Evolutionary conservation across 2,329 filamentous ascomycete genomes (phyloP).

Genomic region (Talaromyces sp.): DNA sequence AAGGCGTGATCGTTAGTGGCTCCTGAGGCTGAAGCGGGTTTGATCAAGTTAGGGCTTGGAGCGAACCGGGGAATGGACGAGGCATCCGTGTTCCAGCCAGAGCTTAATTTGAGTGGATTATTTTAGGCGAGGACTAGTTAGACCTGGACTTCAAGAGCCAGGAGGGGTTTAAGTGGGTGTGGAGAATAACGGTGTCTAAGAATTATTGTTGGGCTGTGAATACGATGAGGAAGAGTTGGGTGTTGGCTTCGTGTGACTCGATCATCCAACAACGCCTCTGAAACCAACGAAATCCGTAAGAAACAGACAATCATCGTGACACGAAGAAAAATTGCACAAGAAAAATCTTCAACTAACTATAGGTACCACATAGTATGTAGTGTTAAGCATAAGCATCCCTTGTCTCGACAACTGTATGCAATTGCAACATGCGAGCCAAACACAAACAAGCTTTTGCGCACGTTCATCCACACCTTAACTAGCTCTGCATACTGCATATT

Average conservation of each 20-base stretch:
- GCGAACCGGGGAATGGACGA: background rate
- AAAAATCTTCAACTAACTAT: background rate
- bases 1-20: conserved; percentile 1
- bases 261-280: background rate
- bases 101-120: background rate
- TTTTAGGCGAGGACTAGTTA: background rate
- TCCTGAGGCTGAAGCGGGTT: background rate
- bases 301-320: background rate
- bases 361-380: background rate
- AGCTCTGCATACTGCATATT: background rate
- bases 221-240: too few relatives aligned
- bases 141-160: too few relatives aligned
- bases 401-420: background rate
- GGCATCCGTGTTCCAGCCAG: background rate
- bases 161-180: background rate
- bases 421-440: background rate
- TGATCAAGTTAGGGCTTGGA: background rate
- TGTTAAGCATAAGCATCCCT: background rate
- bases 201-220: background rate
- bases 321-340: background rate
- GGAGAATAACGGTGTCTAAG: background rate
- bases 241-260: background rate
- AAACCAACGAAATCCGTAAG: background rate
- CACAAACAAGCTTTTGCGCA: background rate
- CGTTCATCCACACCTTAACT: background rate